Percentiles rank a stretch among this genome's conserved stretches.
Conservation (phyloP, 192 early-diverging fungal genomes). For the Cetraspora pellucida region DNA sequence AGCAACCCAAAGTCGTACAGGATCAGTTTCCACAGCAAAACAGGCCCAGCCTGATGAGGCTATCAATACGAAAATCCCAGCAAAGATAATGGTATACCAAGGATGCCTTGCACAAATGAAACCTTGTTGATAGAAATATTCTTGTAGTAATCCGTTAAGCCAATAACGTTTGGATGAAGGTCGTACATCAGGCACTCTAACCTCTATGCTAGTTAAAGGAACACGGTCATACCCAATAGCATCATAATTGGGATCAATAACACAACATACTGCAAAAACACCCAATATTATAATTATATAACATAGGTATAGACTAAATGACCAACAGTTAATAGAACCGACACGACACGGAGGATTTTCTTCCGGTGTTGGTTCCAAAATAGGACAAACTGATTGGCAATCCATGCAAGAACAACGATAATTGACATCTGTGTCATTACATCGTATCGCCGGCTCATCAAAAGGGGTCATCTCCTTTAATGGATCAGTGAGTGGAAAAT, state of each 20-base stretch:
- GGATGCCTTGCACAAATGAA: conserved; percentile 58
- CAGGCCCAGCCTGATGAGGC: conserved; percentile 59
- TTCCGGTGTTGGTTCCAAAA: conserved; percentile 51
- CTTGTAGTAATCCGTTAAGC: conserved; percentile 53
- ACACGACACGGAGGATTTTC: conserved; percentile 48
- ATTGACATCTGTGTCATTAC: conserved; percentile 53
- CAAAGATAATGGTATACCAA: conserved; percentile 50
- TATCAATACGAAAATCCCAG: conserved; percentile 47
- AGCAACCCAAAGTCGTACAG: conserved; percentile 64
- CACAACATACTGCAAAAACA: conserved; percentile 35
- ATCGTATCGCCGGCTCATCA: conserved; percentile 43
- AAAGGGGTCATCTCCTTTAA: conserved; percentile 37
- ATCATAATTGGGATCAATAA: conserved; percentile 36
- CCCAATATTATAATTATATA: conserved; percentile 42
- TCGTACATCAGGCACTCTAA: conserved; percentile 42
- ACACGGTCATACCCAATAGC: conserved; percentile 50
- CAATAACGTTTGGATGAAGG: conserved; percentile 51
- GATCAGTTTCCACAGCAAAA: conserved; percentile 59
- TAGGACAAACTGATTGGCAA: conserved; percentile 57
- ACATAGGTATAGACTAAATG: conserved; percentile 47
- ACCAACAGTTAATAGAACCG: conserved; percentile 56
- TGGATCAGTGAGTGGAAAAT: conserved; percentile 54
- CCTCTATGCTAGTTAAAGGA: conserved; percentile 40
- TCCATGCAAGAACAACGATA: conserved; percentile 67
- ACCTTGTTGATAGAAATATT: conserved; percentile 65